A percentile compares a stretch with the other conserved stretches of the same genome.
Conservation (phyloP, 768 basidiomycete species). For the Boletellus sp. region DNA sequence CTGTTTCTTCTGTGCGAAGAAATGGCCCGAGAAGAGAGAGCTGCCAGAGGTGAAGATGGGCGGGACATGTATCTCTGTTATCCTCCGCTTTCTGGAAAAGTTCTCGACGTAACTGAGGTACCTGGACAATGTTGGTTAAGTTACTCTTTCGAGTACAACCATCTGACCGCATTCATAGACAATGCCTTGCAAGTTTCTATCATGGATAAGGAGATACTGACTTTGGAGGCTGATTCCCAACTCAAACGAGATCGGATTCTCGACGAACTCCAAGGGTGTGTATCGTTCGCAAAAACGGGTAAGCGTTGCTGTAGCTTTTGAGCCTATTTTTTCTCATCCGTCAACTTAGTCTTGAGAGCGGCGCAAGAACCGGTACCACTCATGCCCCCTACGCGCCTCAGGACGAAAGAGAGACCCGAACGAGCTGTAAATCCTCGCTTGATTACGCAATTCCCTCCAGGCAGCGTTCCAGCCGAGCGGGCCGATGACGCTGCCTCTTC, state of each 20-base stretch:
- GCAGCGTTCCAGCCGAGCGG: background rate
- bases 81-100: conserved; percentile 93
- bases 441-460: conserved; percentile 2
- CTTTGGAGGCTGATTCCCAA: conserved; percentile 57
- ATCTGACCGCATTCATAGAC: conserved; percentile 42
- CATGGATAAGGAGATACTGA: conserved; percentile 83
- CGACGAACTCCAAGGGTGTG: conserved; percentile 75
- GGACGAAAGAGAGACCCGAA: conserved; percentile 16
- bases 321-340: conserved; percentile 4
- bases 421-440: conserved; percentile 21
- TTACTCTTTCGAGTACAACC: background rate
- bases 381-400: conserved; percentile 39
- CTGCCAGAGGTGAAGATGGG: conserved; percentile 46
- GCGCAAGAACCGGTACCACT: conserved; percentile 68
- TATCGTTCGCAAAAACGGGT: conserved; percentile 76
- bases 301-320: conserved; percentile 28
- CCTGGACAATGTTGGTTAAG: conserved; percentile 52
- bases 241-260: conserved; percentile 61
- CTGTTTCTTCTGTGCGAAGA: conserved; percentile 88
- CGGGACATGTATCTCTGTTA: conserved; percentile 91
- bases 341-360: conserved; percentile 47
- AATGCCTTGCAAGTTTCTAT: conserved; percentile 73
- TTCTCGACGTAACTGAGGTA: conserved; percentile 67
- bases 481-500: background rate
- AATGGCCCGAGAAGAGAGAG: conserved; percentile 65